Conservation (phyloP, 768 basidiomycete species). For the Macrolepiota albuminosa region DNA sequence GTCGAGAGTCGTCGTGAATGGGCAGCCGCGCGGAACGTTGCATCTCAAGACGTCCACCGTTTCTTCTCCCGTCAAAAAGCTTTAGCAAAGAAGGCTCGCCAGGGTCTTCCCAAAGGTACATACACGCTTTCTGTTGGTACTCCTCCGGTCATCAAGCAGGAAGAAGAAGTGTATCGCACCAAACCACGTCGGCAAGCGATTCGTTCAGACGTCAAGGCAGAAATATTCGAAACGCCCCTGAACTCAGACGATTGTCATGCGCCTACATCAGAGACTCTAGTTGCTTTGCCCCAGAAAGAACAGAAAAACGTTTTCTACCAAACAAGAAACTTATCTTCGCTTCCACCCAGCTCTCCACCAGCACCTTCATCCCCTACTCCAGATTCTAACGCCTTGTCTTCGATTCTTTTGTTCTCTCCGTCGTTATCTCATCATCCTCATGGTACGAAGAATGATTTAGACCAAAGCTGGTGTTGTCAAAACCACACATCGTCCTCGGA, state of each 20-base stretch:
- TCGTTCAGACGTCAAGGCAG: neutral
- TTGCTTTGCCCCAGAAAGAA: slow-evolving; percentile 1
- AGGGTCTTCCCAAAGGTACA: slow-evolving; percentile 22
- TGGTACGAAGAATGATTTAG: neutral
- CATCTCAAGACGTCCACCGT: slow-evolving; percentile 26
- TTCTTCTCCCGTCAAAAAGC: slow-evolving; percentile 35
- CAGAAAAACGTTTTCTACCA: neutral
- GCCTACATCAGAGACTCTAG: slow-evolving; percentile 10
- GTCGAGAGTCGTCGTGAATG: slow-evolving; percentile 31
- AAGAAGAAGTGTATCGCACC: neutral
- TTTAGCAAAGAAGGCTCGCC: slow-evolving; percentile 23
- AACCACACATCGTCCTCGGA: neutral
- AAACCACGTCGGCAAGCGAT: neutral
- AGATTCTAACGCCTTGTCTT: neutral
- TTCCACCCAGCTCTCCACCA: slow-evolving; percentile 11
- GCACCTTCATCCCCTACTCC: neutral
- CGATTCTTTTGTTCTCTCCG: neutral
- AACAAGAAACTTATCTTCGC: neutral
- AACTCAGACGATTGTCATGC: neutral
- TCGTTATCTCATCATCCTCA: neutral
- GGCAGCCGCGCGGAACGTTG: slow-evolving; percentile 33
- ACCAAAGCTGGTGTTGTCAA: slow-evolving; percentile 3
- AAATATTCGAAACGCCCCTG: neutral
- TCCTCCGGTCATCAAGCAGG: slow-evolving; percentile 22
- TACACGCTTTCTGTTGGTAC: slow-evolving; percentile 34